Conservation (phyloP, 495 filamentous ascomycete species). For the Paragyromitra xinjiangensis region DNA sequence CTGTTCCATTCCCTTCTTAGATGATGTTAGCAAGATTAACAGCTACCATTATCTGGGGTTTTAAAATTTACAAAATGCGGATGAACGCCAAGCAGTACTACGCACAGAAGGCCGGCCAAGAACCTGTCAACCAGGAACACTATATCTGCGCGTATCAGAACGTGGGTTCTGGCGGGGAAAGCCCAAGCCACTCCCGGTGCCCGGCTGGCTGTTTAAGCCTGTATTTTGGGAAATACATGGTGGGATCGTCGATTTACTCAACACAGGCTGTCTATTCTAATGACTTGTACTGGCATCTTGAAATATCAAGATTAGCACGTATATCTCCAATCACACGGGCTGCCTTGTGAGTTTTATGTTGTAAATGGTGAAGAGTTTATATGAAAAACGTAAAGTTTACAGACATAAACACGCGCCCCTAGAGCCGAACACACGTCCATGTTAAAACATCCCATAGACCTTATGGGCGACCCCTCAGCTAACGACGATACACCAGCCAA, state of each 20-base stretch:
- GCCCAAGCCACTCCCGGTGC: constrained; percentile 1
- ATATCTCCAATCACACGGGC: not conserved
- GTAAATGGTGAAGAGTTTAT: not conserved
- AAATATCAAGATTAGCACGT: not conserved
- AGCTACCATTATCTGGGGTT: not conserved
- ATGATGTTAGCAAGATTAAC: too few relatives aligned
- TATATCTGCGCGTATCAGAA: not conserved
- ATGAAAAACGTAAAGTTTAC: too few relatives aligned
- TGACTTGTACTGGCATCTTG: not conserved
- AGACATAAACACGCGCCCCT: too few relatives aligned
- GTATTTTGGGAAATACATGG: not conserved
- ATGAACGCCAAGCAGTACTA: not conserved
- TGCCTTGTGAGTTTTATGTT: not conserved
- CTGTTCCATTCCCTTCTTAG: too few relatives aligned
- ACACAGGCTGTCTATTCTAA: not conserved
- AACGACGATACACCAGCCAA: not conserved
- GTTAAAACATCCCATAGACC: too few relatives aligned
- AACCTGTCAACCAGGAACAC: not conserved
- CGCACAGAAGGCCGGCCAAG: not conserved
- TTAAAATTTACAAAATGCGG: not conserved
- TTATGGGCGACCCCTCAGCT: not conserved
- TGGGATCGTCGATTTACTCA: constrained; percentile 10
- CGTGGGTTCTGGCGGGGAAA: constrained; percentile 6
- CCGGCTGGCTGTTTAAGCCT: constrained; percentile 8
- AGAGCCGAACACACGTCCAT: too few relatives aligned